These are phyloP conservation scores for Peribolospora kevripleyi DNA, from an alignment of 768 basidiomycete species.

Conservation along the genomic window DNA sequence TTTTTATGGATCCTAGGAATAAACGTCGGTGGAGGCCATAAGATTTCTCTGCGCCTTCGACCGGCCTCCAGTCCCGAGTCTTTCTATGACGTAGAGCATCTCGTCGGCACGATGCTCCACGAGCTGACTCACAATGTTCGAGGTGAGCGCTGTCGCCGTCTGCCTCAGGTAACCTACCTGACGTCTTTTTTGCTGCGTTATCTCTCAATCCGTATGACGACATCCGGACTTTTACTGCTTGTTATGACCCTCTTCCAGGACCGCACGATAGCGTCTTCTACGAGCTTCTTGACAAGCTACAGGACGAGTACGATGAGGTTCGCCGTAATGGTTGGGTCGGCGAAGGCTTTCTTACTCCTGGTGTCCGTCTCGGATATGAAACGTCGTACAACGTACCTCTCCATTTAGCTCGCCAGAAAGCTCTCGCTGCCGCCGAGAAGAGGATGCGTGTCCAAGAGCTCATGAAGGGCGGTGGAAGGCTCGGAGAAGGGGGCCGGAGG, in stretches of 20 bases:
- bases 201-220: conserved; percentile 10
- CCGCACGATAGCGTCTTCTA: conserved; percentile 46
- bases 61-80: conserved; percentile 27
- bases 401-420: conserved; percentile 39
- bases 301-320: conserved; percentile 63
- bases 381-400: conserved; percentile 27
- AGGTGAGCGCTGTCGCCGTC: neutral
- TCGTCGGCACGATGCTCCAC: conserved; percentile 69
- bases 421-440: conserved; percentile 58
- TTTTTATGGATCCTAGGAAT: conserved; percentile 2
- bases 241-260: conserved; percentile 40
- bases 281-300: conserved; percentile 34
- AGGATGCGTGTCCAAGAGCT: conserved; percentile 27
- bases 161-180: neutral
- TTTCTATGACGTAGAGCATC: conserved; percentile 26
- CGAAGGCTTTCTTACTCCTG: conserved; percentile 47
- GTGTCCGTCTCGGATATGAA: neutral
- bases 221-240: neutral
- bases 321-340: conserved; percentile 62
- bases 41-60: conserved; percentile 61
- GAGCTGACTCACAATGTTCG: conserved; percentile 30
- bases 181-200: neutral
- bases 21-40: conserved; percentile 44
- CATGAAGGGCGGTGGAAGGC: conserved; percentile 13
- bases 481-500: no score